A percentile compares a stretch with the other conserved stretches of the same genome.
Evolutionary conservation across 352 stramenopile genomes (phyloP).

Genomic region (Pythium utonaiense): DNA sequence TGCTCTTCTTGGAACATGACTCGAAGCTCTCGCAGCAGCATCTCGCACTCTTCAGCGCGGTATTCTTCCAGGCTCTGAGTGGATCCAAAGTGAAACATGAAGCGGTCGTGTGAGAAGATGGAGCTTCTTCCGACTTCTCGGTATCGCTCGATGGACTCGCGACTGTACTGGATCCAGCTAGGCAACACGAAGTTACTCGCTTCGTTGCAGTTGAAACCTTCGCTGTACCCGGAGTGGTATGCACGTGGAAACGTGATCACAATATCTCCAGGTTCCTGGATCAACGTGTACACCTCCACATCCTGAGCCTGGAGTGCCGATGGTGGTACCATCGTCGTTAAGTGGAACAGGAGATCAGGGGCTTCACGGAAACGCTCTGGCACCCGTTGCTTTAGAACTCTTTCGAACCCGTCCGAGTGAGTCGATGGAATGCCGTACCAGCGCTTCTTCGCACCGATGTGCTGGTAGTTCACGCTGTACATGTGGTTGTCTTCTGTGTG

Average conservation of each 20-base stretch:
- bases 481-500: slow-evolving; percentile 99
- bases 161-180: slow-evolving; percentile 82
- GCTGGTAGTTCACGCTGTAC: slow-evolving; percentile 99
- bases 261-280: slow-evolving; percentile 92
- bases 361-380: slow-evolving; percentile 59
- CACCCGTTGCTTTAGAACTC: slow-evolving; percentile 40
- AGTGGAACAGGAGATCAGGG: slow-evolving; percentile 64
- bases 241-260: slow-evolving; percentile 96
- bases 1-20: slow-evolving; percentile 72
- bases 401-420: slow-evolving; percentile 55
- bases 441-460: slow-evolving; percentile 94
- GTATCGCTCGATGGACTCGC: slow-evolving; percentile 68
- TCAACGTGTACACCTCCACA: slow-evolving; percentile 59
- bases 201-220: slow-evolving; percentile 93
- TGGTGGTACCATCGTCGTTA: slow-evolving; percentile 74
- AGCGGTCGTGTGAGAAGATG: slow-evolving; percentile 80
- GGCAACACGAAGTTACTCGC: slow-evolving; percentile 86
- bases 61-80: slow-evolving; percentile 67
- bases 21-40: slow-evolving; percentile 59
- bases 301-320: slow-evolving; percentile 37
- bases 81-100: slow-evolving; percentile 76
- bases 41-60: slow-evolving; percentile 52
- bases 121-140: slow-evolving; percentile 53
- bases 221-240: slow-evolving; percentile 96
- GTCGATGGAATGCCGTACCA: slow-evolving; percentile 90